phyloP scores from a whole-genome alignment of 306 rosid genomes.

The Cotoneaster glaucophyllus region DNA sequence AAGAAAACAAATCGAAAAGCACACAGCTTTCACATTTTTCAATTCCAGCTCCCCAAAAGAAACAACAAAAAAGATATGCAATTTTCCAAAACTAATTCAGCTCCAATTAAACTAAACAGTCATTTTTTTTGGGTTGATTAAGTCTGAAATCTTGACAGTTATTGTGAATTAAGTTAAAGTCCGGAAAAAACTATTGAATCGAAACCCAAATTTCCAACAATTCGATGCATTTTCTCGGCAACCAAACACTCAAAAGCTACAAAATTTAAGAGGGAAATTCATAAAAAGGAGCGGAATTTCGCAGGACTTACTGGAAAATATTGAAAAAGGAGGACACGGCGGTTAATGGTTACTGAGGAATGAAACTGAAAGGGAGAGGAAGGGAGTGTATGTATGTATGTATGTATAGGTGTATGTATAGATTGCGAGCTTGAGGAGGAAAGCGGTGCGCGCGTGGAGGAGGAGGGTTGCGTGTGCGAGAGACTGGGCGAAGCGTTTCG shows the following conservation, averaged over 20 bases:
- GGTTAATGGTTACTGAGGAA: no score
- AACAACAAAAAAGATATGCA: neutral
- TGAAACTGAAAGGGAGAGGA: neutral
- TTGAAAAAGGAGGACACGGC: no score
- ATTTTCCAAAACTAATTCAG: neutral
- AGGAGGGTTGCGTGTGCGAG: slow-evolving; percentile 78
- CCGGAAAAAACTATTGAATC: neutral
- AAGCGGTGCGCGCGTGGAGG: slow-evolving; percentile 32
- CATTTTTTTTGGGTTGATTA: no score
- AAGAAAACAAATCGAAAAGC: neutral
- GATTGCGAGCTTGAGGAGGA: neutral
- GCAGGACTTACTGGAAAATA: slow-evolving; percentile 26
- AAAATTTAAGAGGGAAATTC: neutral
- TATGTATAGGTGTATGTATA: neutral
- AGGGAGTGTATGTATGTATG: neutral
- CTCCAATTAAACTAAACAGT: neutral
- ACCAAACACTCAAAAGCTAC: neutral
- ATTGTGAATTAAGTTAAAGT: no score
- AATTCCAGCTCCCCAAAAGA: neutral
- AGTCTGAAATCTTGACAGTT: no score
- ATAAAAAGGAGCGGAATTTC: neutral
- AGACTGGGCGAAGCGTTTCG: slow-evolving; percentile 44
- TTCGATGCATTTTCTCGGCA: neutral
- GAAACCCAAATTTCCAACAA: neutral
- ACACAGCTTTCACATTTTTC: neutral